phyloP scores from a whole-genome alignment of 2,329 filamentous ascomycete genomes.

The Allantophomopsis lycopodina region DNA sequence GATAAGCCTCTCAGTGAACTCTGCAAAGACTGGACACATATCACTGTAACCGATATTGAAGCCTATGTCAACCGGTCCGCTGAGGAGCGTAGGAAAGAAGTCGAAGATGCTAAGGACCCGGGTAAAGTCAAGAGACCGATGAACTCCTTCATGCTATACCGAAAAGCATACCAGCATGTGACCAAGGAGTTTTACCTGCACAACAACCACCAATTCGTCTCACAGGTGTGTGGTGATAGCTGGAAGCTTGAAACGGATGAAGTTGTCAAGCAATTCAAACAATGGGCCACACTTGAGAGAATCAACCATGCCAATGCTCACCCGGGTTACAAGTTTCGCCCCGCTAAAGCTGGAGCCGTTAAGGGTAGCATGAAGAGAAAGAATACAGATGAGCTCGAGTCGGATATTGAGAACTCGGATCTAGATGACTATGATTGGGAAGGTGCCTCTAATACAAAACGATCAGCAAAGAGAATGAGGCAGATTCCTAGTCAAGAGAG shows the following conservation, averaged over 20 bases:
- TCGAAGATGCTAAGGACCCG: slow-evolving; percentile 48
- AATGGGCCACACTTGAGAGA: slow-evolving; percentile 67
- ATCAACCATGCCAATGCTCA: slow-evolving; percentile 76
- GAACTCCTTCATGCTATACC: slow-evolving; percentile 98
- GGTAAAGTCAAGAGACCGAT: slow-evolving; percentile 83
- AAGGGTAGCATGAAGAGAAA: slow-evolving; percentile 33
- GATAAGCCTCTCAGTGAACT: slow-evolving; percentile 57
- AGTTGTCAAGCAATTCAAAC: slow-evolving; percentile 62
- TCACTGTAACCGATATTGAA: slow-evolving; percentile 65
- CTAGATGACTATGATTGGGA: slow-evolving; percentile 31
- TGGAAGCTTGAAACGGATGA: slow-evolving; percentile 72
- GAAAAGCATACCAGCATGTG: slow-evolving; percentile 79
- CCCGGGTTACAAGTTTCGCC: slow-evolving; percentile 88
- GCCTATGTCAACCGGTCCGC: slow-evolving; percentile 61
- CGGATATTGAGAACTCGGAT: slow-evolving; percentile 24
- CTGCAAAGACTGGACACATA: slow-evolving; percentile 44
- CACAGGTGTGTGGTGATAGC: slow-evolving; percentile 70
- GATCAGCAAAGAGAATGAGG: slow-evolving; percentile 6
- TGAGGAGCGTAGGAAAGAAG: slow-evolving; percentile 54
- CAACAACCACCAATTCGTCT: slow-evolving; percentile 91
- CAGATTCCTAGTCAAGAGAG: slow-evolving; percentile 7
- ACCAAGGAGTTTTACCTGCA: slow-evolving; percentile 70
- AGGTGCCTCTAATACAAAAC: slow-evolving; percentile 7
- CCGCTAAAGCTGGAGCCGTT: slow-evolving; percentile 46
- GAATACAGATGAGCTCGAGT: slow-evolving; percentile 20